Base-by-base conservation (phyloP, 495 filamentous ascomycete species). In the Glonium stellatum region DNA sequence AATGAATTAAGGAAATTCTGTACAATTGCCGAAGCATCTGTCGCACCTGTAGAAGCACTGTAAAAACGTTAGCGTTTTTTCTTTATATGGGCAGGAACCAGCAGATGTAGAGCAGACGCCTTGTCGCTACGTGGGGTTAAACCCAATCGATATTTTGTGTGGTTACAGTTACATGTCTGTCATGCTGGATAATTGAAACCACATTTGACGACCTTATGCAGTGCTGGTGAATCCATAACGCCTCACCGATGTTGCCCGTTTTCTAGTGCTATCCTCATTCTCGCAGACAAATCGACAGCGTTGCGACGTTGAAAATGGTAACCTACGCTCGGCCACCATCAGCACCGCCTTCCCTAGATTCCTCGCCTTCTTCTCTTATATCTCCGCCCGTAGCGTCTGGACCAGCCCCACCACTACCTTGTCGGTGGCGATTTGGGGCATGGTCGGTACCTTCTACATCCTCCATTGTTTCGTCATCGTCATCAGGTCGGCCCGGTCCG, bases 311-410 rank as follows among this genome's bases (percentile, higher is more conserved):
- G 37, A 58, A n/a, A 42, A 21, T 58, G 27, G 39, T 23, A 21
- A 97, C 93, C 93, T 97, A 98, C 93, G 92, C 92, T 95, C 92
- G 82, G 75, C 88, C 95, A 62, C 95, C 93, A 75, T 97, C 92
- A 58, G 89, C 91, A 69, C 95, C 95, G 55, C 92, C 93, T 68
- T 95, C 90, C 72, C 93, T 79, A 27, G 90, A 82, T 60, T 84
- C 84, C 72, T 88, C 84, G 58, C 95, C 95, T 69, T 97, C 93
- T 68, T 93, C 86, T 69, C 92, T 80, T 56, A 95, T 77, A 73
- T 97, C 90, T 37, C 90, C 91, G 11, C 91, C 92, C 0, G 91
- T 93, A 48, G 90, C 89, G 73, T 81, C 91, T 13, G 87, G 76
- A 35, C 90, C 91, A 60, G 91, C 91, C 54, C 91, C 91, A 37